Conservation (phyloP, 371 early-diverging fungal species). For the Apophysomyces trapeziformis region DNA sequence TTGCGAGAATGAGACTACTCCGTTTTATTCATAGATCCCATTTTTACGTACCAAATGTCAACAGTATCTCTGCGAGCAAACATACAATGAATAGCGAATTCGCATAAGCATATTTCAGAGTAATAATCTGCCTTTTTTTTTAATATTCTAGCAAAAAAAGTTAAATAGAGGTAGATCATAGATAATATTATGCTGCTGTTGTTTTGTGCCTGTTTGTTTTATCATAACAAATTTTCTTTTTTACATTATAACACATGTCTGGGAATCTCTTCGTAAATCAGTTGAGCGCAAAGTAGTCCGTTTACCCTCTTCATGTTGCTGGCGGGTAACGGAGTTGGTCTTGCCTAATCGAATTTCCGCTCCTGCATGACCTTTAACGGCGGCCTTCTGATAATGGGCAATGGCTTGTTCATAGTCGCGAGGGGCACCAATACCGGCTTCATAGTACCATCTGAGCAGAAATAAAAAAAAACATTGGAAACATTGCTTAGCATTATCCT, state of each 20-base stretch:
- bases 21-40: too few relatives aligned
- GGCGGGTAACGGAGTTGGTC: constrained; percentile 22
- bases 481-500: too few relatives aligned
- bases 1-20: too few relatives aligned
- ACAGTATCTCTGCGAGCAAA: too few relatives aligned
- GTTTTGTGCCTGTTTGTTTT: not conserved
- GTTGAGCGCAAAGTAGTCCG: not conserved
- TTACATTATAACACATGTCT: not conserved
- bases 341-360: constrained; percentile 21
- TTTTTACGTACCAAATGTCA: too few relatives aligned
- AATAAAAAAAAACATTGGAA: constrained; percentile 7
- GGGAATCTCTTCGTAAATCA: not conserved
- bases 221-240: not conserved
- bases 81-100: too few relatives aligned
- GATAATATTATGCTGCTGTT: too few relatives aligned
- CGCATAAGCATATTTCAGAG: too few relatives aligned
- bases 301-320: constrained; percentile 24
- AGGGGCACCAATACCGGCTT: constrained; percentile 47
- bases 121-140: too few relatives aligned
- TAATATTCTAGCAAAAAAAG: too few relatives aligned
- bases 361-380: constrained; percentile 31
- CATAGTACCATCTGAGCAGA: constrained; percentile 46
- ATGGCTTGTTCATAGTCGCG: constrained; percentile 37
- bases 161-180: too few relatives aligned
- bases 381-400: constrained; percentile 38